phyloP scores from a whole-genome alignment of 306 rosid species.

The Inga oerstediana region DNA sequence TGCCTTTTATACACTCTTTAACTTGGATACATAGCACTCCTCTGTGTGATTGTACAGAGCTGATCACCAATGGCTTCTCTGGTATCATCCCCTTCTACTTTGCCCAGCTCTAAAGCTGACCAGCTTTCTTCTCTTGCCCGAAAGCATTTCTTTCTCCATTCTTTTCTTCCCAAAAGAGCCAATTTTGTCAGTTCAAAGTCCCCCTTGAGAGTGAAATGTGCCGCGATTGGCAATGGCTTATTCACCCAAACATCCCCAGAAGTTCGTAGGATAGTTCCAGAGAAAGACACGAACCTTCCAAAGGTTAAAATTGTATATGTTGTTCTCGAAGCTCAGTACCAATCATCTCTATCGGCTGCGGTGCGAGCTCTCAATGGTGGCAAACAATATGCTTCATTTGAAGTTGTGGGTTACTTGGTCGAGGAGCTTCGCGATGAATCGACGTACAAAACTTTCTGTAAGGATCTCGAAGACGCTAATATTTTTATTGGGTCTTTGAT shows the following conservation, averaged over 20 bases:
- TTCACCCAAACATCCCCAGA: slow-evolving; percentile 94
- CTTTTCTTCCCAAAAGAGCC: slow-evolving; percentile 77
- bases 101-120: slow-evolving; percentile 66
- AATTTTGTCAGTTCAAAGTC: slow-evolving; percentile 43
- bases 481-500: slow-evolving; percentile 90
- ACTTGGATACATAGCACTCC: not conserved
- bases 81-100: slow-evolving; percentile 69
- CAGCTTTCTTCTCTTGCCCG: slow-evolving; percentile 67
- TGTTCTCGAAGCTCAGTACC: slow-evolving; percentile 97
- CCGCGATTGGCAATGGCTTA: slow-evolving; percentile 83
- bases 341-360: slow-evolving; percentile 84
- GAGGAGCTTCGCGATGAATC: slow-evolving; percentile 84
- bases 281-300: slow-evolving; percentile 62
- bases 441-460: slow-evolving; percentile 59
- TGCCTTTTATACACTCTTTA: not conserved
- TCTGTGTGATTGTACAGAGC: slow-evolving; percentile 18
- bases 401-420: slow-evolving; percentile 90
- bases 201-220: slow-evolving; percentile 66
- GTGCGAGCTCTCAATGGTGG: slow-evolving; percentile 66
- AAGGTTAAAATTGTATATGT: slow-evolving; percentile 84
- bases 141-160: slow-evolving; percentile 81
- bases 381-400: slow-evolving; percentile 58
- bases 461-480: slow-evolving; percentile 90
- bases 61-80: slow-evolving; percentile 78
- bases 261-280: slow-evolving; percentile 88